Percentiles rank a stretch among this genome's conserved stretches.
Conservation (phyloP, 345 rosid genomes). For the Brassica incana region DNA sequence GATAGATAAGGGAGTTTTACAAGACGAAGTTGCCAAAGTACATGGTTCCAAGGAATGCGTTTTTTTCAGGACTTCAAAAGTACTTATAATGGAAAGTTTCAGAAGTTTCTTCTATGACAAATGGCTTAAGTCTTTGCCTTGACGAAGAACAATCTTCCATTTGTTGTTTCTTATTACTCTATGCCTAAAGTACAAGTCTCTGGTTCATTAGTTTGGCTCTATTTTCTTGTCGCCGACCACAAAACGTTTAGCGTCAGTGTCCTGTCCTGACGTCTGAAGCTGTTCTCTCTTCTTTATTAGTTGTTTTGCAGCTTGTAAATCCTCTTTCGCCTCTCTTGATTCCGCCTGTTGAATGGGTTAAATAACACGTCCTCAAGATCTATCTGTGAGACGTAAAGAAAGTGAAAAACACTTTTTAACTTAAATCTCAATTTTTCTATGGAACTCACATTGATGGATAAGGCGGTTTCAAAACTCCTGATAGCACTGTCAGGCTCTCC, state of each 20-base stretch:
- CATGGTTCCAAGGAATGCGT: constrained; percentile 57
- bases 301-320: not conserved
- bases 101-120: constrained; percentile 49
- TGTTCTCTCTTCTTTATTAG: constrained; percentile 61
- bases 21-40: constrained; percentile 51
- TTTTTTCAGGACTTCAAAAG: constrained; percentile 47
- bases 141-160: constrained; percentile 11
- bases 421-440: not conserved
- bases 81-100: constrained; percentile 59
- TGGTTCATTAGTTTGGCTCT: constrained; percentile 14
- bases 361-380: constrained; percentile 23
- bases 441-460: constrained; percentile 61
- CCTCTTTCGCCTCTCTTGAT: constrained; percentile 42
- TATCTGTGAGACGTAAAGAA: not conserved
- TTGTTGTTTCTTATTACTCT: not conserved
- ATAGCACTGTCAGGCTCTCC: constrained; percentile 89
- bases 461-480: constrained; percentile 67
- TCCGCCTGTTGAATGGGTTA: constrained; percentile 48
- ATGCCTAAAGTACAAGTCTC: constrained; percentile 13
- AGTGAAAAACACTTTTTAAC: not conserved
- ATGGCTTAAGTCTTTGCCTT: constrained; percentile 40
- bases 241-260: constrained; percentile 48
- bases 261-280: constrained; percentile 60
- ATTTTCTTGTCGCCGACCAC: constrained; percentile 39
- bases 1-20: constrained; percentile 46